phyloP scores from a whole-genome alignment of 345 rosid species.

The Gynandropsis gynandra region DNA sequence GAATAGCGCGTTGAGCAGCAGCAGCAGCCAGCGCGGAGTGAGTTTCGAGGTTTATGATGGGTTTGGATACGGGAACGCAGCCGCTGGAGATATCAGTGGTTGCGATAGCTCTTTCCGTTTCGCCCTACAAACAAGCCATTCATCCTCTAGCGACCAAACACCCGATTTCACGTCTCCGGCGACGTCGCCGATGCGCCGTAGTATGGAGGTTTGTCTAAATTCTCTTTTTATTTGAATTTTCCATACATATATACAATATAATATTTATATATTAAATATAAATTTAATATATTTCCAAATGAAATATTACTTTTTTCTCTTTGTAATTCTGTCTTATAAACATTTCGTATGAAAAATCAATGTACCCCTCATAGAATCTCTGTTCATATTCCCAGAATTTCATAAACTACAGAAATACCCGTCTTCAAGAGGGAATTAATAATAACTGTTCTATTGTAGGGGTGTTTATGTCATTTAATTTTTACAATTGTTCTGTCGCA shows the following conservation, averaged over 20 bases:
- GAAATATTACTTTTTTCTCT: no score
- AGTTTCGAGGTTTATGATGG: conserved; percentile 10
- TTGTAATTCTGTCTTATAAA: no score
- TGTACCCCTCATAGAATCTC: no score
- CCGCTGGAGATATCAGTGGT: conserved; percentile 27
- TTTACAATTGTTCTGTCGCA: neutral
- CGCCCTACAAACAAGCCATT: conserved; percentile 43
- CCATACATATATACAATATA: no score
- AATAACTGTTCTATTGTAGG: neutral
- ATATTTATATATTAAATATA: no score
- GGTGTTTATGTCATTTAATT: conserved; percentile 18
- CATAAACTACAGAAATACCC: neutral
- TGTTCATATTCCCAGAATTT: no score
- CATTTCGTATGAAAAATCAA: no score
- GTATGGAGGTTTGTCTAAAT: conserved; percentile 24
- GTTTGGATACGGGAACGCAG: no score
- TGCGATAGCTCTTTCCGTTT: conserved; percentile 72
- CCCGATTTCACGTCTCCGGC: conserved; percentile 68
- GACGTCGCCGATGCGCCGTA: conserved; percentile 44
- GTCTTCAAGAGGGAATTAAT: neutral
- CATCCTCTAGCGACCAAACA: conserved; percentile 44
- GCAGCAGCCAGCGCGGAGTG: conserved; percentile 20
- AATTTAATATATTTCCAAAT: no score
- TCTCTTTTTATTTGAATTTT: conserved; percentile 1
- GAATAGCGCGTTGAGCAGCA: conserved; percentile 23